Evolutionary conservation across 2,329 filamentous ascomycete species (phyloP), one percentile per base, ranked within the genome.

Genomic region (Rhynchosporium graminicola): DNA sequence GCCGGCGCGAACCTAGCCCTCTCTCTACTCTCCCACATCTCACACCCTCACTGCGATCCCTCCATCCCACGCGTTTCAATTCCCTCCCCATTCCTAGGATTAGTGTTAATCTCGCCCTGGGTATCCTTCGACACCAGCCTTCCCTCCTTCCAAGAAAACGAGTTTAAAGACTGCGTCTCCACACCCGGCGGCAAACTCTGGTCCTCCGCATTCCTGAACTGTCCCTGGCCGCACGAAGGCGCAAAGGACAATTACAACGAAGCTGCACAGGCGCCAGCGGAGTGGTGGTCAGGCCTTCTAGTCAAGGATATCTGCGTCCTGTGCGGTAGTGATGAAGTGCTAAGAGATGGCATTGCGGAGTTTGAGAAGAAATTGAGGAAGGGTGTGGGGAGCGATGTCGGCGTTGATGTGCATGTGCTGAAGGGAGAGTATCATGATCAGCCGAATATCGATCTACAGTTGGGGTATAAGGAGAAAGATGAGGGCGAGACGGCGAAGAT

Each of bases 91-190:
- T 73, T 87, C 15, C 78, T 78, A 2, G 83, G 78, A 3, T 77
- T 80, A 0, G 69, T 86, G 7, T 75, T 87, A 6, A 80, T 88
- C 60, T 81, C 80, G 0, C 85, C 86, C 0, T 88, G 86, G 85
- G 76, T 79, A 1, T 78, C 78, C 0, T 81, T 87, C 64, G 75
- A 77, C n/a, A 76, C 75, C 0, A 72, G 78, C 20, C 78, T 78
- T 31, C 71, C 75, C 0, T 77, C 77, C 1, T 79, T 77, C 51
- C 68, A 70, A 6, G 71, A 74, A 8, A 85, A 86, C 61, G 75
- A 75, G 3, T 75, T 78, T 29, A 82, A 80, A 47, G 84, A 87
- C 68, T 73, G 81, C 58, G 77, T 87, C 48, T 75, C 77, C 12
- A 69, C 72, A 0, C 68, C 70, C 0, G 72, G 77, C 0, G 77